These are phyloP conservation scores for Pestalotiopsis sp. DNA, from an alignment of 2,329 filamentous ascomycete genomes.

Conservation along the genomic window DNA sequence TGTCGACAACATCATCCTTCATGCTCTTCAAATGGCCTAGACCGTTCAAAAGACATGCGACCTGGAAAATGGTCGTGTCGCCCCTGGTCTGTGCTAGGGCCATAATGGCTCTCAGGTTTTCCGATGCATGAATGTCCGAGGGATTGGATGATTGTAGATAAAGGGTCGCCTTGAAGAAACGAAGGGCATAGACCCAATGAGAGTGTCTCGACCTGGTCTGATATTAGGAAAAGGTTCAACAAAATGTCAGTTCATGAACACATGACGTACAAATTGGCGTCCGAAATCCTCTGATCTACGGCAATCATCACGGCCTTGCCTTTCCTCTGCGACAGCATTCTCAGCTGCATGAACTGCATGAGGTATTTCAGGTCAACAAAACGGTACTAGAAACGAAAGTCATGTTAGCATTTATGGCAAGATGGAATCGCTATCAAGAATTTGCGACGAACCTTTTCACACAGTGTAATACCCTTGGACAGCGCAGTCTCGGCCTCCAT, in stretches of 20 bases:
- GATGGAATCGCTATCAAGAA: not conserved
- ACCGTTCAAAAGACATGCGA: slow-evolving; percentile 69
- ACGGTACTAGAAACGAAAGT: slow-evolving; percentile 44
- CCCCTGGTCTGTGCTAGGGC: slow-evolving; percentile 60
- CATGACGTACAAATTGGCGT: slow-evolving; percentile 63
- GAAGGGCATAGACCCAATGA: slow-evolving; percentile 77
- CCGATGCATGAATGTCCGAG: slow-evolving; percentile 65
- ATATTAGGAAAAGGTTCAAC: slow-evolving; percentile 20
- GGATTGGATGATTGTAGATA: slow-evolving; percentile 63
- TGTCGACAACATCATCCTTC: slow-evolving; percentile 67
- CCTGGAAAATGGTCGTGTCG: slow-evolving; percentile 66
- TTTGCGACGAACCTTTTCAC: slow-evolving; percentile 55
- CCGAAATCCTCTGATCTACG: slow-evolving; percentile 68
- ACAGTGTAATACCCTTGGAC: slow-evolving; percentile 71
- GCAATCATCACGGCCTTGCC: slow-evolving; percentile 74
- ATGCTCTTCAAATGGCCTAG: slow-evolving; percentile 68
- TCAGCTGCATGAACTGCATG: slow-evolving; percentile 74
- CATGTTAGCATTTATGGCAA: slow-evolving; percentile 17
- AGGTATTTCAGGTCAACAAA: slow-evolving; percentile 73
- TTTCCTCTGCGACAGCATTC: slow-evolving; percentile 71
- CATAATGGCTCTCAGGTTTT: slow-evolving; percentile 69
- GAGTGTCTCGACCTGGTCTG: slow-evolving; percentile 57
- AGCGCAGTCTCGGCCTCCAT: slow-evolving; percentile 74
- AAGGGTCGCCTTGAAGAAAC: slow-evolving; percentile 72
- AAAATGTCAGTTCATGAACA: not conserved